Evolutionary conservation across 2,329 filamentous ascomycete species (phyloP).

Genomic region (Claviceps sp.): DNA sequence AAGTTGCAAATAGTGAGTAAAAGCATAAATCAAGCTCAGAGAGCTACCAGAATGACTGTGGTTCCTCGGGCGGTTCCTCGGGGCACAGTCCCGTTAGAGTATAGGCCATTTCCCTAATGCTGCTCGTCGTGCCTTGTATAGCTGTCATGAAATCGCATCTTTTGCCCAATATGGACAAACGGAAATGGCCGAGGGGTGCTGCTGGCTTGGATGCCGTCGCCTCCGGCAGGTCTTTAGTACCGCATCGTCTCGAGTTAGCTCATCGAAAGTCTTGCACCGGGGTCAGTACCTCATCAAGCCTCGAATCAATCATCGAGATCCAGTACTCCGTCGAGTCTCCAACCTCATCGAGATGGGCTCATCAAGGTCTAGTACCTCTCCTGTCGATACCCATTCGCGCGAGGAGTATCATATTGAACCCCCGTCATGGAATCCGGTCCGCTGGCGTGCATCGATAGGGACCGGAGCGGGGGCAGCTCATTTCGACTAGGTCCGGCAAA

Average conservation of each 20-base stretch:
- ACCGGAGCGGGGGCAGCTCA: conserved; percentile 44
- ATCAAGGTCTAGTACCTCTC: conserved; percentile 19
- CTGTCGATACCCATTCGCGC: conserved; percentile 32
- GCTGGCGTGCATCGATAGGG: conserved; percentile 24
- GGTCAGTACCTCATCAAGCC: too few species aligned
- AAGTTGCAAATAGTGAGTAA: not conserved
- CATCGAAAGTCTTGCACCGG: too few species aligned
- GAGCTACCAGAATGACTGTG: not conserved
- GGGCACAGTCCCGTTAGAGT: too few species aligned
- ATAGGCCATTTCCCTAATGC: too few species aligned
- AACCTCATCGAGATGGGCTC: not conserved
- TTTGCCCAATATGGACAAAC: not conserved
- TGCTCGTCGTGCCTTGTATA: not conserved
- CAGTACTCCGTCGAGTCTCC: not conserved
- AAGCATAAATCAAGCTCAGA: conserved; percentile 1
- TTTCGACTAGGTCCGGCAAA: conserved; percentile 25
- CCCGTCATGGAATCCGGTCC: conserved; percentile 51
- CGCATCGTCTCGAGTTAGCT: too few species aligned
- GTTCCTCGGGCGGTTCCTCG: too few species aligned
- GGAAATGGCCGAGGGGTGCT: not conserved
- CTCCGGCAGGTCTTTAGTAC: too few species aligned
- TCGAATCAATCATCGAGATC: too few species aligned
- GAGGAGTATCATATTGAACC: conserved; percentile 45
- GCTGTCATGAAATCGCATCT: conserved; percentile 7
- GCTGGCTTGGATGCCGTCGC: too few species aligned